phyloP scores from a whole-genome alignment of 352 stramenopile species.

The Pythium dissotocum region DNA sequence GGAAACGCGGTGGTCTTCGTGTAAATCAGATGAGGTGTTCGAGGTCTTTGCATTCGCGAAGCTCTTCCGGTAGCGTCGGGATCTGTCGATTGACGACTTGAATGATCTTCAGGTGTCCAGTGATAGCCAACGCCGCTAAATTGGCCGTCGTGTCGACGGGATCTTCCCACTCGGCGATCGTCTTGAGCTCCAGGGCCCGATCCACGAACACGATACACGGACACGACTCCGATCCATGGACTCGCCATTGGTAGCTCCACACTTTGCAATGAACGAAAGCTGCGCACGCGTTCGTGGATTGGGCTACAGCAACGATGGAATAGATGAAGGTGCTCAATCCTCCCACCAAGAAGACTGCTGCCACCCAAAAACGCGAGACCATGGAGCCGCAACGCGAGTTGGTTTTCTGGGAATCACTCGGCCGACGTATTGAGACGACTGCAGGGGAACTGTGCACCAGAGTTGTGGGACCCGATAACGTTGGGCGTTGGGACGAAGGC shows the following conservation, averaged over 20 bases:
- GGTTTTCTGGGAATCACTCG: too few species aligned
- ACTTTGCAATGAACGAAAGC: conserved; percentile 19
- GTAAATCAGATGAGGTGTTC: conserved; percentile 30
- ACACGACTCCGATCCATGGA: conserved; percentile 13
- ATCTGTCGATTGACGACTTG: conserved; percentile 27
- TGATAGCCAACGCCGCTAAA: conserved; percentile 9
- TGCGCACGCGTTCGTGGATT: neutral
- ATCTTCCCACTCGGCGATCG: conserved; percentile 10
- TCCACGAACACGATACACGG: conserved; percentile 29
- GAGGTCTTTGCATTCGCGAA: conserved; percentile 3
- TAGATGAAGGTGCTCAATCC: conserved; percentile 21
- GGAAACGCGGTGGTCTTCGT: conserved; percentile 20
- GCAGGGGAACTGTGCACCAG: conserved; percentile 29
- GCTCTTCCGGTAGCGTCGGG: conserved; percentile 6
- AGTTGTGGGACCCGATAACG: too few species aligned
- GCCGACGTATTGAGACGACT: neutral
- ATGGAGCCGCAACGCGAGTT: too few species aligned
- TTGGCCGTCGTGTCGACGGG: conserved; percentile 17
- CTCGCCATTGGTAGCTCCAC: conserved; percentile 29
- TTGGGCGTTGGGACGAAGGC: too few species aligned
- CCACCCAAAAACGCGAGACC: neutral
- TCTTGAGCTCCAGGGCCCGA: neutral
- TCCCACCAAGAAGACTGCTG: conserved; percentile 4
- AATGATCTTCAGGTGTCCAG: conserved; percentile 18
- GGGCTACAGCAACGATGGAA: conserved; percentile 19